Conservation (phyloP, 2,329 filamentous ascomycete genomes). For the Paraphaeosphaeria sporulosa region DNA sequence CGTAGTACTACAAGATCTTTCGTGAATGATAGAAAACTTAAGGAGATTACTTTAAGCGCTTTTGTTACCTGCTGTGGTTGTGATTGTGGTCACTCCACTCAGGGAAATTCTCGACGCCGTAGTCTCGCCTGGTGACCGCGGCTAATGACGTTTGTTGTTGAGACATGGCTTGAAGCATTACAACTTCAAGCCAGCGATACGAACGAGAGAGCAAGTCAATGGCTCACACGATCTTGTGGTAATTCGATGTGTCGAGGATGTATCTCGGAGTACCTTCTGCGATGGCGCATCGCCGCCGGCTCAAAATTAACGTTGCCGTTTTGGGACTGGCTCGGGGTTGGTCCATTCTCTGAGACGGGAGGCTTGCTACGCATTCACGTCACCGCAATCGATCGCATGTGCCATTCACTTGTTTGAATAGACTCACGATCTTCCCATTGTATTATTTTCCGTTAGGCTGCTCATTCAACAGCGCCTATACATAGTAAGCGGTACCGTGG, state of each 20-base stretch:
- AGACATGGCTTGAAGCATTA: constrained; percentile 6
- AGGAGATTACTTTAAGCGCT: background rate
- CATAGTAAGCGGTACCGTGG: constrained; percentile 6
- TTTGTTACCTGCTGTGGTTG: background rate
- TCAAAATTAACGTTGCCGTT: constrained; percentile 11
- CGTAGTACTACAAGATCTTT: background rate
- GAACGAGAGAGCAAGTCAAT: background rate
- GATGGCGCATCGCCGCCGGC: constrained; percentile 2
- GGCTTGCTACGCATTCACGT: constrained; percentile 6
- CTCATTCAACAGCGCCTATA: constrained; percentile 2
- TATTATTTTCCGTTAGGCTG: background rate
- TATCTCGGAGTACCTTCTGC: background rate
- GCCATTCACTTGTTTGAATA: background rate
- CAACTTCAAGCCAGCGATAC: background rate
- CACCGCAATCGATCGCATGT: background rate
- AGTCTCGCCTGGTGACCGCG: background rate
- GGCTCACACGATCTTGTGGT: background rate
- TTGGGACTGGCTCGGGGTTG: constrained; percentile 4
- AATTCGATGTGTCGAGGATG: background rate
- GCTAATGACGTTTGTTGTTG: constrained; percentile 18
- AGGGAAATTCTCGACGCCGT: background rate
- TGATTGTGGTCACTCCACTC: background rate
- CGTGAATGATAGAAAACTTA: background rate
- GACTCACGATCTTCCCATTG: background rate
- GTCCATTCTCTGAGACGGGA: background rate